A percentile compares a stretch with the other conserved stretches of the same genome.
Evolutionary conservation across 2,329 filamentous ascomycete species (phyloP).

Genomic region (Pseudopyricularia javanii): DNA sequence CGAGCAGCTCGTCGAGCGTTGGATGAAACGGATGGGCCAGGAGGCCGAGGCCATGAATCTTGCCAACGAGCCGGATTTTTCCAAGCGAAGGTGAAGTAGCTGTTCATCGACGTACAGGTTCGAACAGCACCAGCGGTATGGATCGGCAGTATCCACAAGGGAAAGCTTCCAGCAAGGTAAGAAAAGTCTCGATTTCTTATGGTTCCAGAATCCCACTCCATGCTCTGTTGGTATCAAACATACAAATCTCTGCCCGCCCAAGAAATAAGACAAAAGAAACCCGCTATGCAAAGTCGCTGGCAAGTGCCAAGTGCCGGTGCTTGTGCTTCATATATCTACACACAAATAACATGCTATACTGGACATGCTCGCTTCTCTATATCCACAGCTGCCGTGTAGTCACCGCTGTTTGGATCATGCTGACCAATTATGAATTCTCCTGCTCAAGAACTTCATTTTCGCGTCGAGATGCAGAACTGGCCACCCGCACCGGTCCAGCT

Average conservation of each 20-base stretch:
- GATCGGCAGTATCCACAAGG: background rate
- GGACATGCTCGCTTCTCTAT: background rate
- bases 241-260: background rate
- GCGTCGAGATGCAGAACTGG: slow-evolving; percentile 78
- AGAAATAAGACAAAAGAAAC: background rate
- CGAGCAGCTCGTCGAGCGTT: slow-evolving; percentile 75
- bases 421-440: background rate
- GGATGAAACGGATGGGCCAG: slow-evolving; percentile 77
- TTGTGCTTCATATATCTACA: background rate
- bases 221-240: background rate
- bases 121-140: too few species aligned
- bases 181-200: background rate
- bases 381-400: background rate
- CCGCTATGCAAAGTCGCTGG: background rate
- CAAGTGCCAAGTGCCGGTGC: background rate
- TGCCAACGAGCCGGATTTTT: slow-evolving; percentile 34
- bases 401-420: background rate
- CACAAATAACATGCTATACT: background rate
- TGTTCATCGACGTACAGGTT: too few species aligned
- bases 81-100: slow-evolving; percentile 7
- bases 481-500: slow-evolving; percentile 85
- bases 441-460: slow-evolving; percentile 32
- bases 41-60: slow-evolving; percentile 83
- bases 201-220: background rate
- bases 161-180: background rate